Conservation (phyloP, 75 land plant species). For the Selaginella tamariscina region DNA sequence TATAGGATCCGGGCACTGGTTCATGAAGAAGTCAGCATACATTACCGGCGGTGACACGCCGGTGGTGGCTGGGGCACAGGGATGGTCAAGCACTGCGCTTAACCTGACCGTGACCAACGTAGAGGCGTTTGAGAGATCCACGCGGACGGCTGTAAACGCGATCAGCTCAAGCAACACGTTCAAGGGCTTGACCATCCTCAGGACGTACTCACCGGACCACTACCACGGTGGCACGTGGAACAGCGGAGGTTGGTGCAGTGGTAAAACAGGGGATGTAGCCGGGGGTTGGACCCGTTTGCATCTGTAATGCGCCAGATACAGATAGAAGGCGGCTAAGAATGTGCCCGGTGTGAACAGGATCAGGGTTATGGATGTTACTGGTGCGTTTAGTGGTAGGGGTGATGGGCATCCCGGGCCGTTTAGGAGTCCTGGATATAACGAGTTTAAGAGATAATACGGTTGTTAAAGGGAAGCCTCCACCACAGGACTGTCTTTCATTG, state of each 20-base stretch:
- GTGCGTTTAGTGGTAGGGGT: constrained; percentile 43
- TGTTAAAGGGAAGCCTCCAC: constrained; percentile 59
- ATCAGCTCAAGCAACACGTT: constrained; percentile 11
- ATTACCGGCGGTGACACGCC: constrained; percentile 34
- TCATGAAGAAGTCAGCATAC: constrained; percentile 62
- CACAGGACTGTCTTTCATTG: constrained; percentile 97
- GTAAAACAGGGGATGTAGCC: constrained; percentile 46
- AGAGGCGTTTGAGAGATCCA: neutral
- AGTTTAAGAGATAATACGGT: constrained; percentile 44
- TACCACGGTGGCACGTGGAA: constrained; percentile 92
- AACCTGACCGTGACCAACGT: neutral
- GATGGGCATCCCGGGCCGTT: constrained; percentile 98
- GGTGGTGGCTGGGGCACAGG: constrained; percentile 77
- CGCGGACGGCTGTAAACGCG: neutral
- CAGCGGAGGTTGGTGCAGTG: constrained; percentile 89
- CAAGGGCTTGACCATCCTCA: constrained; percentile 65
- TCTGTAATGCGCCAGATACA: constrained; percentile 50
- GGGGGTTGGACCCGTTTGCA: constrained; percentile 41
- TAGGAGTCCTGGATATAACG: constrained; percentile 64
- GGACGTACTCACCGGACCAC: constrained; percentile 83
- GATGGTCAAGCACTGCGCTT: constrained; percentile 36
- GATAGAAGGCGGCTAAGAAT: constrained; percentile 32
- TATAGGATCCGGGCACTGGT: constrained; percentile 88
- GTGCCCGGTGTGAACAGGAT: constrained; percentile 26
- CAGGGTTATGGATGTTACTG: constrained; percentile 60